These are phyloP conservation scores for Pythium diclinum DNA, from an alignment of 352 stramenopile genomes.

Conservation along the genomic window DNA sequence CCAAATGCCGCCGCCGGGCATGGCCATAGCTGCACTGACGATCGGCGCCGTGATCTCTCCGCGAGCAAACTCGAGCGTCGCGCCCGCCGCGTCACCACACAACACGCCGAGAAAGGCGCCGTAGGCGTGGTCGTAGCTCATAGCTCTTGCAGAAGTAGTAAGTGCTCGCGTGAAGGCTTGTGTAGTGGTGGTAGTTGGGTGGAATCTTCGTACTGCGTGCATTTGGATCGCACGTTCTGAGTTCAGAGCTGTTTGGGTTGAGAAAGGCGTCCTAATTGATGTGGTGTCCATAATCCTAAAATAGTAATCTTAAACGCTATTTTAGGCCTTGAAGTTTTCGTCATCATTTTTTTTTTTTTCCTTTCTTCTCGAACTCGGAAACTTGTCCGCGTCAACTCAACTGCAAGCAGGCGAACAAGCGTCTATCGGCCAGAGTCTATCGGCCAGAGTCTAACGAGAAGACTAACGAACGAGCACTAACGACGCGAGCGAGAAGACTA, in stretches of 20 bases:
- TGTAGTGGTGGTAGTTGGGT: too few species aligned
- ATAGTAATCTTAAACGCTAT: conserved; percentile 1
- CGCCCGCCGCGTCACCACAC: conserved; percentile 49
- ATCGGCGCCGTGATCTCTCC: conserved; percentile 27
- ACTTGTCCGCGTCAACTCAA: not conserved
- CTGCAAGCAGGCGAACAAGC: not conserved
- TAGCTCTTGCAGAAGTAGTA: not conserved
- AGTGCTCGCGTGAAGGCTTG: not conserved
- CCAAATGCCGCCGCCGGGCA: conserved; percentile 51
- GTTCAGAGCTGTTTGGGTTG: not conserved
- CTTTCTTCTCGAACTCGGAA: not conserved
- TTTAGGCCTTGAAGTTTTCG: conserved; percentile 26
- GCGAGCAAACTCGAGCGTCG: conserved; percentile 47
- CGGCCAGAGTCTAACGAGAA: conserved; percentile 2
- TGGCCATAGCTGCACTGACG: conserved; percentile 36
- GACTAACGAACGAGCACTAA: not conserved
- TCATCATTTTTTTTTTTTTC: conserved; percentile 25
- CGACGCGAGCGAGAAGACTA: not conserved
- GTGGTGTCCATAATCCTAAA: conserved; percentile 4
- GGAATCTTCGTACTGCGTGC: too few species aligned
- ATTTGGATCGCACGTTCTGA: too few species aligned
- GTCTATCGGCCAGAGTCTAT: not conserved
- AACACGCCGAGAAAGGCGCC: conserved; percentile 48
- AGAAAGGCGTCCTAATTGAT: conserved; percentile 1
- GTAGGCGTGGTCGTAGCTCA: conserved; percentile 37